Evolutionary conservation across 805 yeast genomes (phyloP).

Genomic region (Spathaspora boniae): DNA sequence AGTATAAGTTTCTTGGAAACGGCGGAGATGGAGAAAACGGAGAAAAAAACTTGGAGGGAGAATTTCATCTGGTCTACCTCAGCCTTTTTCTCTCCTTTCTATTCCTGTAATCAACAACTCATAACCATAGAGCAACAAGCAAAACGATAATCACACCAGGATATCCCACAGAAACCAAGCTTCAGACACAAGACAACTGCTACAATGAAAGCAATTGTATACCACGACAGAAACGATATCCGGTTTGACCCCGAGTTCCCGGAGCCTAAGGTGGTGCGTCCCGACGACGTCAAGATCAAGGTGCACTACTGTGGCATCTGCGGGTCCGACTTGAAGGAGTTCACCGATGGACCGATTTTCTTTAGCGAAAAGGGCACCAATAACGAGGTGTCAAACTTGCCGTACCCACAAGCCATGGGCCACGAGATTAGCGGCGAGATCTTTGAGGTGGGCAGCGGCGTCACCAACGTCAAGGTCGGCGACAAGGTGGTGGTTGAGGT

Average conservation of each 20-base stretch:
- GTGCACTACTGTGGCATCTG: conserved; percentile 63
- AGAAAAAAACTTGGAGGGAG: too few relatives aligned
- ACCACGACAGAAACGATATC: conserved; percentile 18
- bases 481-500: conserved; percentile 67
- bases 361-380: conserved; percentile 39
- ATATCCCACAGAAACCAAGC: too few relatives aligned
- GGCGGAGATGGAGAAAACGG: too few relatives aligned
- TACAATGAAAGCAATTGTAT: conserved; percentile 25
- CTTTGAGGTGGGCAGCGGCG: conserved; percentile 53
- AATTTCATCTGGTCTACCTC: too few relatives aligned
- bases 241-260: conserved; percentile 14
- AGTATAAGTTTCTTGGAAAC: too few relatives aligned
- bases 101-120: too few relatives aligned
- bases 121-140: too few relatives aligned
- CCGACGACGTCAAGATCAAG: conserved; percentile 51
- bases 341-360: conserved; percentile 56
- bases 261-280: conserved; percentile 25
- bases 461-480: conserved; percentile 53
- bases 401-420: conserved; percentile 46
- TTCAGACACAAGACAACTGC: too few relatives aligned
- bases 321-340: conserved; percentile 60
- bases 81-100: too few relatives aligned
- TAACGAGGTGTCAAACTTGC: conserved; percentile 47
- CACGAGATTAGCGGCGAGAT: conserved; percentile 68
- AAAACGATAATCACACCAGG: too few relatives aligned